Evolutionary conservation across 1,284 basidiomycete species (phyloP).

Genomic region (Ganoderma lingzhi): DNA sequence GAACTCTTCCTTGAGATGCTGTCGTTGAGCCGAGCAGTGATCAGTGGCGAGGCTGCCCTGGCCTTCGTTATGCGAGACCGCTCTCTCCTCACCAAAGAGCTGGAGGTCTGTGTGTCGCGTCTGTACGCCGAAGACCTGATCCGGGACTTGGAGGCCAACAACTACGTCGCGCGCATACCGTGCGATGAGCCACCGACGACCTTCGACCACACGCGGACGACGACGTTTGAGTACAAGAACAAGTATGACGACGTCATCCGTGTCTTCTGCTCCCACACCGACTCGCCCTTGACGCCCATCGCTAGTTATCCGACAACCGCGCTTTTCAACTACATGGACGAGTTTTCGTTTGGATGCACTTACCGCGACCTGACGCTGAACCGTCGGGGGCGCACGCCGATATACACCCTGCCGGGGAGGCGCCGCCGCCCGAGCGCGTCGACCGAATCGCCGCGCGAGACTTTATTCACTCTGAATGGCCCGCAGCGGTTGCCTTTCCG

Average conservation of each 20-base stretch:
- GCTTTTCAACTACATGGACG: background rate
- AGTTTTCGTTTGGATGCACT: background rate
- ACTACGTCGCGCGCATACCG: background rate
- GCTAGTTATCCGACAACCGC: background rate
- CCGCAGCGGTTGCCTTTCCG: background rate
- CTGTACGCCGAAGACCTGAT: background rate
- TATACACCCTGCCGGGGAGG: background rate
- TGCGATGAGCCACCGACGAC: background rate
- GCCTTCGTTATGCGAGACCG: background rate
- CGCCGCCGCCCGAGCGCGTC: background rate
- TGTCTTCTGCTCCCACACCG: background rate
- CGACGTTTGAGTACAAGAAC: background rate
- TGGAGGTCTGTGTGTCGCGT: background rate
- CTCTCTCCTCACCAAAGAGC: background rate
- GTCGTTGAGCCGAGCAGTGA: background rate
- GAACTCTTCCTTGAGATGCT: background rate
- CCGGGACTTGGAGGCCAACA: background rate
- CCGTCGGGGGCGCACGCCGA: background rate
- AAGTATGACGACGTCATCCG: background rate
- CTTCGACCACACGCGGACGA: background rate
- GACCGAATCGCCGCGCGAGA: background rate
- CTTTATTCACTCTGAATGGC: background rate
- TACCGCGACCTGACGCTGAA: background rate
- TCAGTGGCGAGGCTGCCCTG: background rate
- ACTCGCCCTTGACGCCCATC: background rate